A percentile compares a stretch with the other conserved stretches of the same genome.
Conservation (phyloP, 352 stramenopile genomes). For the Globisporangium ultimum region DNA sequence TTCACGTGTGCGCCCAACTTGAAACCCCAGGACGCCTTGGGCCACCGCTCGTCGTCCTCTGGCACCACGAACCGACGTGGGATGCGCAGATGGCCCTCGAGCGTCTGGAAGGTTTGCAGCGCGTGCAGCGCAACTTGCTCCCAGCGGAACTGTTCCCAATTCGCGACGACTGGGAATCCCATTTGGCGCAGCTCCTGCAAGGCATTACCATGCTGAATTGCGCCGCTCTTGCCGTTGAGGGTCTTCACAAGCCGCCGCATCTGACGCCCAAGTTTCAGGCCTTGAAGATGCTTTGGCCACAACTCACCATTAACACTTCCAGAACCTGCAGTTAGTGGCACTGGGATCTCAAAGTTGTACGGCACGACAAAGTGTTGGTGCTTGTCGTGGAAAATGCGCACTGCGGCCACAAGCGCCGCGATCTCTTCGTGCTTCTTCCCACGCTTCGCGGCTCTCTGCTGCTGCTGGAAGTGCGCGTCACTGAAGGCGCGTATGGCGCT, state of each 20-base stretch:
- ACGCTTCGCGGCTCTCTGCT: background rate
- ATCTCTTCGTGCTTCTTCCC: background rate
- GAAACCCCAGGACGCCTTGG: conserved; percentile 9
- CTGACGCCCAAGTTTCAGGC: conserved; percentile 33
- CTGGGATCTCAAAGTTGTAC: conserved; percentile 32
- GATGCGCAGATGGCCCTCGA: conserved; percentile 9
- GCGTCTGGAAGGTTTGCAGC: conserved; percentile 4
- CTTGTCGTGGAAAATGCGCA: conserved; percentile 31
- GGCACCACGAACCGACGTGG: conserved; percentile 10
- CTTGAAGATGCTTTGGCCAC: conserved; percentile 37
- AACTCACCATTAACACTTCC: background rate
- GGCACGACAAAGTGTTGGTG: conserved; percentile 45
- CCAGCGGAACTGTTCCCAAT: conserved; percentile 44
- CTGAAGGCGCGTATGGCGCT: too few species aligned
- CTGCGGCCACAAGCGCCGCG: conserved; percentile 15
- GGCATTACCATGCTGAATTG: background rate
- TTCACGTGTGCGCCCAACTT: conserved; percentile 14
- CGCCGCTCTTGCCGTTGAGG: background rate
- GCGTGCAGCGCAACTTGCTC: conserved; percentile 2
- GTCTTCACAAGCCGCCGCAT: conserved; percentile 26
- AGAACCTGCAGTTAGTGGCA: too few species aligned
- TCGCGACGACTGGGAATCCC: conserved; percentile 22
- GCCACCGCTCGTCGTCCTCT: conserved; percentile 11
- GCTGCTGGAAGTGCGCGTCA: background rate
- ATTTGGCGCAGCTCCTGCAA: conserved; percentile 24